Conservation (phyloP, 352 stramenopile genomes). For the Elongisporangium anandrum region DNA sequence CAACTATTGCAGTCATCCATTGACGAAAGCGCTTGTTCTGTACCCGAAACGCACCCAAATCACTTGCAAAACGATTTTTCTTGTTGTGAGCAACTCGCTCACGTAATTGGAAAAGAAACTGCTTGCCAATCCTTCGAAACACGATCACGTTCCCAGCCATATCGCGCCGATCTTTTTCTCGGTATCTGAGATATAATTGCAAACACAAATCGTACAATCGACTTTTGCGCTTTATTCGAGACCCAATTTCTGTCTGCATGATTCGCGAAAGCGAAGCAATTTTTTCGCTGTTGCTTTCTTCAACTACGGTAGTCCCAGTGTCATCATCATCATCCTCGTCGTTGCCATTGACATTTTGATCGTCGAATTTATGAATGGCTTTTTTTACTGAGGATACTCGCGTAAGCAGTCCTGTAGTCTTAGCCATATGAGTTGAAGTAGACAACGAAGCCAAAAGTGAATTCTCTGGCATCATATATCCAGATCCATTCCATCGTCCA, state of each 20-base stretch:
- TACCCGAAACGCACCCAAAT: conserved; percentile 43
- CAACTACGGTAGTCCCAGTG: neutral
- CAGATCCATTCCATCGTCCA: neutral
- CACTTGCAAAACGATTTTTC: conserved; percentile 43
- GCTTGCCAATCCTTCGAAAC: conserved; percentile 37
- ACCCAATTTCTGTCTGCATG: conserved; percentile 53
- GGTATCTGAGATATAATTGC: conserved; percentile 47
- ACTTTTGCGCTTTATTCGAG: conserved; percentile 57
- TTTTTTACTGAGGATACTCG: neutral
- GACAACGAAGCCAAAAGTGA: neutral
- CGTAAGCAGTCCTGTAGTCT: neutral
- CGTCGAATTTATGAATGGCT: neutral
- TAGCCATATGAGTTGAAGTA: neutral
- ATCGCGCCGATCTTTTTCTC: conserved; percentile 40
- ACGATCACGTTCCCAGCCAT: conserved; percentile 55
- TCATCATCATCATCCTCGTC: neutral
- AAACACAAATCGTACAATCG: conserved; percentile 54
- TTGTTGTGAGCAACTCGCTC: conserved; percentile 21
- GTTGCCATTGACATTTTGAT: neutral
- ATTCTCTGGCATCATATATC: neutral
- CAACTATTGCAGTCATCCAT: conserved; percentile 35
- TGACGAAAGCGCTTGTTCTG: conserved; percentile 31
- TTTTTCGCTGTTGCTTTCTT: conserved; percentile 1
- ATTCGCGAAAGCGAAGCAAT: conserved; percentile 34
- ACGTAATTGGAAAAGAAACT: conserved; percentile 25